A percentile compares a stretch with the other conserved stretches of the same genome.
phyloP scores from a whole-genome alignment of 768 basidiomycete genomes.

The Exidia glandulosa region DNA sequence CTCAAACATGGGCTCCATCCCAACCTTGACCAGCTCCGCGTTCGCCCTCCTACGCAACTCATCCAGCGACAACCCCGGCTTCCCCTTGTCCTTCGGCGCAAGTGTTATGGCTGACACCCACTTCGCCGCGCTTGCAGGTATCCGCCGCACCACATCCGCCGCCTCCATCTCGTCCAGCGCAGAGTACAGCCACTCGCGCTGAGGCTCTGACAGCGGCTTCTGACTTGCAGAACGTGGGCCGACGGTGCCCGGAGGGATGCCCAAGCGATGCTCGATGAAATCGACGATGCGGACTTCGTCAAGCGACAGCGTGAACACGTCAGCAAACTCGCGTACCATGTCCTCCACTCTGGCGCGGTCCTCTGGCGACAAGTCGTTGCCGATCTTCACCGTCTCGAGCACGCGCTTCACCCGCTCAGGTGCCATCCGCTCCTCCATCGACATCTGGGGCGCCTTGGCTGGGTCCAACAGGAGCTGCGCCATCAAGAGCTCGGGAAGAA shows the following conservation, averaged over 20 bases:
- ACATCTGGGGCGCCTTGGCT: too few relatives aligned
- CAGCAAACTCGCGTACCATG: slow-evolving; percentile 22
- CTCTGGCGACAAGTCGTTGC: slow-evolving; percentile 17
- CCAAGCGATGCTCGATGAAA: slow-evolving; percentile 18
- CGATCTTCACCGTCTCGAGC: slow-evolving; percentile 13
- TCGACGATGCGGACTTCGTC: slow-evolving; percentile 25
- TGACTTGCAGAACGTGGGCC: slow-evolving; percentile 11
- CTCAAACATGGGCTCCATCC: slow-evolving; percentile 10
- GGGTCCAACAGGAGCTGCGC: too few relatives aligned
- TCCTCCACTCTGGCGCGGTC: slow-evolving; percentile 14
- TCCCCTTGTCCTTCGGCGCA: slow-evolving; percentile 25
- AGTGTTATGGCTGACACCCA: slow-evolving; percentile 24
- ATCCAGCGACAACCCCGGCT: slow-evolving; percentile 18
- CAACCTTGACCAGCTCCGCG: slow-evolving; percentile 19
- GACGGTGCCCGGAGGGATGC: too few relatives aligned
- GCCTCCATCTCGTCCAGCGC: slow-evolving; percentile 24
- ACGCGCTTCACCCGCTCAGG: slow-evolving; percentile 12
- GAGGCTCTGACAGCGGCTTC: slow-evolving; percentile 19
- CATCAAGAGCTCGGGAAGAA: too few relatives aligned
- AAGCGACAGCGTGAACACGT: slow-evolving; percentile 29
- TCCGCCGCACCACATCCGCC: slow-evolving; percentile 23
- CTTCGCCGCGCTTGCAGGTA: slow-evolving; percentile 23
- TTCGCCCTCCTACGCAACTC: slow-evolving; percentile 25
- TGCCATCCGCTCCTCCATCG: too few relatives aligned
- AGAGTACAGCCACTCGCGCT: slow-evolving; percentile 19